Evolutionary conservation across 2,329 filamentous ascomycete species (phyloP).

Genomic region (Paraconiothyrium brasiliense): DNA sequence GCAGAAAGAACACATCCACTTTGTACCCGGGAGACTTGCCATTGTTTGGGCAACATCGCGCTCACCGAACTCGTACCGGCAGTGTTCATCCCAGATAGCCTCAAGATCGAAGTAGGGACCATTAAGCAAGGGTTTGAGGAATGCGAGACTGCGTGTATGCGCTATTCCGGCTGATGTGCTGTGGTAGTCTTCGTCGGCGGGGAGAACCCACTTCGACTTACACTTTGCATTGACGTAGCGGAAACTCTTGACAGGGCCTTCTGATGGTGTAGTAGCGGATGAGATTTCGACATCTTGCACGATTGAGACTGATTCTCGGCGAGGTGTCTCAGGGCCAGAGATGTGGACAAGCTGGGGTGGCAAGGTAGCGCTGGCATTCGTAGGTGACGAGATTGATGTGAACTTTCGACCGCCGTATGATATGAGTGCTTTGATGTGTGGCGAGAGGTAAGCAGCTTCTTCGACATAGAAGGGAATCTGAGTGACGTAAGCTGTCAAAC

Average conservation of each 20-base stretch:
- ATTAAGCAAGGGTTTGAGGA: constrained; percentile 69
- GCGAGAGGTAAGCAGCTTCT: constrained; percentile 35
- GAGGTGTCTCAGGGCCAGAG: constrained; percentile 29
- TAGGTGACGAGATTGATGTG: constrained; percentile 30
- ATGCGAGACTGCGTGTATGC: constrained; percentile 72
- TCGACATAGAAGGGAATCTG: constrained; percentile 44
- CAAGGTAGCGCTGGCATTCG: constrained; percentile 19
- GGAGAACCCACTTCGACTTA: constrained; percentile 40
- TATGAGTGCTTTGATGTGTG: constrained; percentile 42
- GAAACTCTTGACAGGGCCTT: constrained; percentile 32
- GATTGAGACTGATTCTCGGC: constrained; percentile 36
- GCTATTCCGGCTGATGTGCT: constrained; percentile 66
- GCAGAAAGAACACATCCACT: too few species aligned
- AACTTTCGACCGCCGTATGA: constrained; percentile 44
- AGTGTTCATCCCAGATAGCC: constrained; percentile 82
- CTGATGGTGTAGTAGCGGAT: constrained; percentile 14
- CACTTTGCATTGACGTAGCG: constrained; percentile 36
- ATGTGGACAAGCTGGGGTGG: constrained; percentile 45
- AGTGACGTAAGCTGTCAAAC: constrained; percentile 39
- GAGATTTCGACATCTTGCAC: constrained; percentile 21
- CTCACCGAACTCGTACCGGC: constrained; percentile 73
- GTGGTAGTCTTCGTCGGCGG: constrained; percentile 48
- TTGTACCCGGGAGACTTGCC: constrained; percentile 43
- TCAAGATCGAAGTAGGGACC: constrained; percentile 80
- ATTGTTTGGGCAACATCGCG: constrained; percentile 77